Percentiles rank a stretch among this genome's conserved stretches.
phyloP scores from a whole-genome alignment of 2,329 filamentous ascomycete species.

The Herpotrichia juniperi region DNA sequence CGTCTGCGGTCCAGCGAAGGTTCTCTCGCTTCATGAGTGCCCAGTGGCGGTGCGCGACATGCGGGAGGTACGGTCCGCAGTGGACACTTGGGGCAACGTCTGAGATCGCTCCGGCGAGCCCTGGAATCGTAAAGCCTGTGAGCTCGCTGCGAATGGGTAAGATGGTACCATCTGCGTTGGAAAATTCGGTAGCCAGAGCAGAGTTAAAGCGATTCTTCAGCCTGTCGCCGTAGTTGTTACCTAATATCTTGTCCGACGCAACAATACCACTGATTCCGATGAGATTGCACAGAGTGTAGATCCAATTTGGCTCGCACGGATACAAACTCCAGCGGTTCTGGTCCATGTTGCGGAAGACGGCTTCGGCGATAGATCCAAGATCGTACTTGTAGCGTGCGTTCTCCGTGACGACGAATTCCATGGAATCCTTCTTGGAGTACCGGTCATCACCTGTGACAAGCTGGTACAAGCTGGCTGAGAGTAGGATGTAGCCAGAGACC shows the following conservation, averaged over 20 bases:
- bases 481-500: conserved; percentile 20
- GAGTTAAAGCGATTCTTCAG: conserved; percentile 13
- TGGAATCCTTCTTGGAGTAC: conserved; percentile 13
- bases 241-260: conserved; percentile 15
- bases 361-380: conserved; percentile 14
- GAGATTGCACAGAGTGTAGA: conserved; percentile 22
- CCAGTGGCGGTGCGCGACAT: conserved; percentile 20
- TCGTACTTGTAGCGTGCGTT: conserved; percentile 18
- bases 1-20: conserved; percentile 11
- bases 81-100: conserved; percentile 14
- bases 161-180: conserved; percentile 20
- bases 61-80: conserved; percentile 16
- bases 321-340: conserved; percentile 16
- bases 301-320: conserved; percentile 28
- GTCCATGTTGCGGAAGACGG: conserved; percentile 17
- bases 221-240: conserved; percentile 8
- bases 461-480: conserved; percentile 18
- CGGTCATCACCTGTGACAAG: conserved; percentile 15
- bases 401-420: conserved; percentile 20
- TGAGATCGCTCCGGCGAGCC: conserved; percentile 17
- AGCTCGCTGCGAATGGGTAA: conserved; percentile 23
- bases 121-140: conserved; percentile 26
- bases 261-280: conserved; percentile 13
- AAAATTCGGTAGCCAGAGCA: conserved; percentile 20
- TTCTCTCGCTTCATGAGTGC: conserved; percentile 18